A percentile compares a stretch with the other conserved stretches of the same genome.
Evolutionary conservation across 129 eudicot species (phyloP).

Genomic region (Ambrosia artemisiifolia): DNA sequence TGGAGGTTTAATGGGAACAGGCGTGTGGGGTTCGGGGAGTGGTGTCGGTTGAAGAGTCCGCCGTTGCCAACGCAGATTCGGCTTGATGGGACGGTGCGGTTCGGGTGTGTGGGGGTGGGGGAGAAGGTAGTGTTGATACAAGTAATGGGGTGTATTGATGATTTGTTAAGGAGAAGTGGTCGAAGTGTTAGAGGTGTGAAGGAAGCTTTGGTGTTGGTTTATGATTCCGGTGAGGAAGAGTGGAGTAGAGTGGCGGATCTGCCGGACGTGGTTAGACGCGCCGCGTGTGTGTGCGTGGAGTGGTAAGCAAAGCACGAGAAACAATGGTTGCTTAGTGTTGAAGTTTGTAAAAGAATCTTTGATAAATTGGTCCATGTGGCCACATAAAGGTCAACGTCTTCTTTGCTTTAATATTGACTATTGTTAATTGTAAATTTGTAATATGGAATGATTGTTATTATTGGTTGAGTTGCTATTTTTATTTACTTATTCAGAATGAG

Average conservation of each 20-base stretch:
- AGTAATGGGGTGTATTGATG: constrained; percentile 79
- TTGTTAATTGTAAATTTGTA: no score
- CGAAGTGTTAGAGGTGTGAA: constrained; percentile 63
- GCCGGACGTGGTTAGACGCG: constrained; percentile 77
- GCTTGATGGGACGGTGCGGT: constrained; percentile 71
- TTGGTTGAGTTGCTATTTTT: no score
- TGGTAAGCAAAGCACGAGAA: constrained; percentile 30
- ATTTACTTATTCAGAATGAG: no score
- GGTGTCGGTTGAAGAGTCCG: constrained; percentile 70
- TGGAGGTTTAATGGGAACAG: constrained; percentile 63
- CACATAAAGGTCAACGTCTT: no score
- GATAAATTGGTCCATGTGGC: background rate
- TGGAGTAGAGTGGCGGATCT: constrained; percentile 75
- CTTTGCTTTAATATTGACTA: no score
- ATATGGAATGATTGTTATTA: no score
- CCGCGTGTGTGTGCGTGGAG: constrained; percentile 75
- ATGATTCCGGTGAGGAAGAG: constrained; percentile 54
- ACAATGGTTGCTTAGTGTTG: background rate
- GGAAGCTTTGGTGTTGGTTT: constrained; percentile 74
- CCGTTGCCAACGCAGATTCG: constrained; percentile 76
- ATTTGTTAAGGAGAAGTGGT: constrained; percentile 67
- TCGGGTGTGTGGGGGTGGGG: constrained; percentile 75
- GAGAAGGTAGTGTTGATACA: constrained; percentile 75
- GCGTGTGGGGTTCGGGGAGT: constrained; percentile 51
- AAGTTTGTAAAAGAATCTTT: background rate